Base-by-base conservation (phyloP, 768 basidiomycete species). In the Russula sp. region DNA sequence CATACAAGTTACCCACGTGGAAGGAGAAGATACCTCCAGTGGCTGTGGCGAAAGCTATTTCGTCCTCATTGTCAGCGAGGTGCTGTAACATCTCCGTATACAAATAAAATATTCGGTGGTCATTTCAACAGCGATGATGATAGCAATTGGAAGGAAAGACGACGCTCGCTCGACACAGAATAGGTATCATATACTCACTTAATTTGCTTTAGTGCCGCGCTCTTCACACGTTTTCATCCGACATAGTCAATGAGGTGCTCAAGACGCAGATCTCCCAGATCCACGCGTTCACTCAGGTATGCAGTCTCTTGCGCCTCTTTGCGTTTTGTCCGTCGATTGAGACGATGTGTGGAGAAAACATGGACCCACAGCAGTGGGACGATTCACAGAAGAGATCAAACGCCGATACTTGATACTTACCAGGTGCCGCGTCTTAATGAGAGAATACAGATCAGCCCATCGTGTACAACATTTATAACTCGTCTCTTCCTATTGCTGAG, bases 281-380 rank as follows among this genome's bases (percentile, higher is more conserved):
- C 81, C 90, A 93, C 67, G 90, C 91, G 5, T 93, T 93, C 73
- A 90, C 90, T 14, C 90, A 93, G 84, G 91, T 90, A 66, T 56
- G 74, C 29, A 6, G 39, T 18, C 18, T 32, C 10, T 11, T 53
- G 35, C 14, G 25, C 51, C 56, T 35, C 38, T 58, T 34, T 36
- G 34, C 39, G 1, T 2, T 3, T 35, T 11, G 49, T 43, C 39
- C n/a, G 18, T 25, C 5, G 16, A 43, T 47, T 49, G 7, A 63
- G 36, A 10, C 48, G 34, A 34, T 2, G 25, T 29, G 6, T 38
- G 34, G 64, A 90, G 88, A 89, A 86, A 83, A 85, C 87, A 0
- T 82, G 83, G 60, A 89, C 88, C 85, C 82, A 6, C 78, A 79
- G 65, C 86, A 90, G 71, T 88, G 83, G 69, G 77, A 84, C 54